These are phyloP conservation scores for Xylaria flabelliformis DNA, from an alignment of 495 filamentous ascomycete species.

Conservation along the genomic window DNA sequence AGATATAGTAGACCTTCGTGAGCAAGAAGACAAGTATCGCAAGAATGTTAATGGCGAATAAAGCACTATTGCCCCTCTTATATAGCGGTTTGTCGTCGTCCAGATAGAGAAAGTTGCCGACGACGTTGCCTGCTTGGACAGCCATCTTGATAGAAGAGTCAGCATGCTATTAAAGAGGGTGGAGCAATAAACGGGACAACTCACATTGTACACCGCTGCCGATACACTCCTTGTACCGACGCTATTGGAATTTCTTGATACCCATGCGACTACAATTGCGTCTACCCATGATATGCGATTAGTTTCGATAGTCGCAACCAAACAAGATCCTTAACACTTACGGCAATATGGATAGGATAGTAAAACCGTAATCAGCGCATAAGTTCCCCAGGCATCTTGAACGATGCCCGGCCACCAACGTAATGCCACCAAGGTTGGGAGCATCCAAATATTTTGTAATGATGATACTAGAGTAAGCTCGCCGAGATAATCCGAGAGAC, in stretches of 20 bases:
- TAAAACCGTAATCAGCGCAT: slow-evolving; percentile 59
- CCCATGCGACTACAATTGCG: slow-evolving; percentile 70
- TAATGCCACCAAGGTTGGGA: slow-evolving; percentile 63
- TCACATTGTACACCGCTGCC: slow-evolving; percentile 66
- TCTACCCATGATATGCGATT: slow-evolving; percentile 31
- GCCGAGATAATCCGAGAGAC: slow-evolving; percentile 64
- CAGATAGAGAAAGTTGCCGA: slow-evolving; percentile 59
- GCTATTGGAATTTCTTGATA: slow-evolving; percentile 68
- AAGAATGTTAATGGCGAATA: slow-evolving; percentile 60
- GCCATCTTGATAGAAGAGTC: slow-evolving; percentile 54
- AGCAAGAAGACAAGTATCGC: slow-evolving; percentile 43
- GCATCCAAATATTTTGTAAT: slow-evolving; percentile 61
- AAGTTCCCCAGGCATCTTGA: slow-evolving; percentile 58
- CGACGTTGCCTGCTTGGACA: slow-evolving; percentile 67
- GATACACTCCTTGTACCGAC: slow-evolving; percentile 72
- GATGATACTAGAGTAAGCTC: slow-evolving; percentile 62
- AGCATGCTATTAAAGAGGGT: neutral
- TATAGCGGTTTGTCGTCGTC: slow-evolving; percentile 68
- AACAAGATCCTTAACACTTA: slow-evolving; percentile 16
- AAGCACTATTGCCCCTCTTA: slow-evolving; percentile 66
- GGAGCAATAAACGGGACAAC: neutral
- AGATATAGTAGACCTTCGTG: slow-evolving; percentile 54
- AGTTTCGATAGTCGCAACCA: neutral
- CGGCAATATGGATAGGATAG: slow-evolving; percentile 52
- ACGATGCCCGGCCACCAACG: slow-evolving; percentile 44